Percentiles rank a stretch among this genome's conserved stretches.
phyloP scores from a whole-genome alignment of 2,329 filamentous ascomycete species.

The Curvularia sp. region DNA sequence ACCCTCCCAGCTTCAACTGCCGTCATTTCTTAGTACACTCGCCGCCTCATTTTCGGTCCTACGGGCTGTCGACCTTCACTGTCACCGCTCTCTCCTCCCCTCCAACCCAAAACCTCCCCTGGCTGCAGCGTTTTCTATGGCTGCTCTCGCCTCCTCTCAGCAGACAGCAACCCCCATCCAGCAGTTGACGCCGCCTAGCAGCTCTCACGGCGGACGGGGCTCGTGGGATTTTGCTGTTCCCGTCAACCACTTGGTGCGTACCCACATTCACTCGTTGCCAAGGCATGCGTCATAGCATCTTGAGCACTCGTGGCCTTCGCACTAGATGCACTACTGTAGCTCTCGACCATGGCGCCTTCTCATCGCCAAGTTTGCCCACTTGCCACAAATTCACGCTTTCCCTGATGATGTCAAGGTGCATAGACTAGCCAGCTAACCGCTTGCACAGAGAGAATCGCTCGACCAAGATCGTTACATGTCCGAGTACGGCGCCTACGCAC shows the following conservation, averaged over 20 bases:
- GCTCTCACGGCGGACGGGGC: conserved; percentile 49
- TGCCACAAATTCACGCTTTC: conserved; percentile 3
- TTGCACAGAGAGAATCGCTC: conserved; percentile 37
- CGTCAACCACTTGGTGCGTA: conserved; percentile 47
- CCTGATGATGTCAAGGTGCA: conserved; percentile 6
- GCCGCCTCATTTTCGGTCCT: background rate
- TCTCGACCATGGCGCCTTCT: conserved; percentile 29
- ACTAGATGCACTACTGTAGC: conserved; percentile 33
- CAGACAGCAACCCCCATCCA: conserved; percentile 39
- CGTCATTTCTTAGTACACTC: background rate
- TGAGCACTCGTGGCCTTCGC: conserved; percentile 3
- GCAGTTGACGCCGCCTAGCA: conserved; percentile 52
- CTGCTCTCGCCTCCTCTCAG: conserved; percentile 42
- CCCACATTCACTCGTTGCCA: conserved; percentile 7
- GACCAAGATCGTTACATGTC: conserved; percentile 48
- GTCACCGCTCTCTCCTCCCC: conserved; percentile 4
- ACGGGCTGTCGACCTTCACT: background rate
- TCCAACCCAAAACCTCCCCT: background rate
- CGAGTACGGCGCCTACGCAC: conserved; percentile 39
- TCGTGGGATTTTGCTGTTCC: conserved; percentile 53
- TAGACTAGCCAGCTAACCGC: conserved; percentile 31
- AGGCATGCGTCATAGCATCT: conserved; percentile 23
- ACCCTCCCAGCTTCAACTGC: background rate
- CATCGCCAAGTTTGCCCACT: conserved; percentile 27
- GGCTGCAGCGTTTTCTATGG: conserved; percentile 37